phyloP scores from a whole-genome alignment of 2,329 filamentous ascomycete genomes.

The Phaeosphaeria sp. region DNA sequence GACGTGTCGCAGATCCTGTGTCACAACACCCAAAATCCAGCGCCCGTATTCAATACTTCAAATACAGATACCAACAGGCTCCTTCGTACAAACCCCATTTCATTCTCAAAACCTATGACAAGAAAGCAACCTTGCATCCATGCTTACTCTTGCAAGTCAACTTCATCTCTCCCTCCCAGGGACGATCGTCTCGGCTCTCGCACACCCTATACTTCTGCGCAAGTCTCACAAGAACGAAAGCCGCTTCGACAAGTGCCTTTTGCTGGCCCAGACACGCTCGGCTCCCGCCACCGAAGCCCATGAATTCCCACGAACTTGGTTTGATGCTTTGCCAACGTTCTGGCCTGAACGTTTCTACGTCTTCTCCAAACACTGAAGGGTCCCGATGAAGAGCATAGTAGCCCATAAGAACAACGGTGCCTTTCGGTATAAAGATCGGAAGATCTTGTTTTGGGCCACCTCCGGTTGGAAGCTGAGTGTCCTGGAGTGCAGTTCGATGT shows the following conservation, averaged over 20 bases:
- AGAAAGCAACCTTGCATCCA: slow-evolving; percentile 16
- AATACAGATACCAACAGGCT: too few species aligned
- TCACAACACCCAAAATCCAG: too few species aligned
- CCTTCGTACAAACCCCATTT: too few species aligned
- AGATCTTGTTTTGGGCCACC: slow-evolving; percentile 13
- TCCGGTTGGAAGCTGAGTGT: slow-evolving; percentile 22
- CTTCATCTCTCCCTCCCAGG: slow-evolving; percentile 14
- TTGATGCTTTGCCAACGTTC: slow-evolving; percentile 15
- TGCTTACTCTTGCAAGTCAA: slow-evolving; percentile 15
- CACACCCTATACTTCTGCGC: slow-evolving; percentile 8
- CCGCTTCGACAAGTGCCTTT: slow-evolving; percentile 20
- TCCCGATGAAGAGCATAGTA: slow-evolving; percentile 55
- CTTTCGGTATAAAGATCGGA: slow-evolving; percentile 17
- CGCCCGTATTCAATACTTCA: too few species aligned
- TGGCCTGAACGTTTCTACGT: slow-evolving; percentile 14
- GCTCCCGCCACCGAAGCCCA: slow-evolving; percentile 19
- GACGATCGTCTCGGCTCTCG: slow-evolving; percentile 6
- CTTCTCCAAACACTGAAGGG: slow-evolving; percentile 18
- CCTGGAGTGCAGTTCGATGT: slow-evolving; percentile 10
- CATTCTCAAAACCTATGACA: too few species aligned
- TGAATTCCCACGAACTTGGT: slow-evolving; percentile 15
- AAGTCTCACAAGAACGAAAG: slow-evolving; percentile 16
- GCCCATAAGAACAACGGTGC: slow-evolving; percentile 33
- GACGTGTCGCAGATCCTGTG: too few species aligned
- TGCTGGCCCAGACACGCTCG: slow-evolving; percentile 18